Base-by-base conservation (phyloP, 2,329 filamentous ascomycete genomes). In the Cercospora sp. region DNA sequence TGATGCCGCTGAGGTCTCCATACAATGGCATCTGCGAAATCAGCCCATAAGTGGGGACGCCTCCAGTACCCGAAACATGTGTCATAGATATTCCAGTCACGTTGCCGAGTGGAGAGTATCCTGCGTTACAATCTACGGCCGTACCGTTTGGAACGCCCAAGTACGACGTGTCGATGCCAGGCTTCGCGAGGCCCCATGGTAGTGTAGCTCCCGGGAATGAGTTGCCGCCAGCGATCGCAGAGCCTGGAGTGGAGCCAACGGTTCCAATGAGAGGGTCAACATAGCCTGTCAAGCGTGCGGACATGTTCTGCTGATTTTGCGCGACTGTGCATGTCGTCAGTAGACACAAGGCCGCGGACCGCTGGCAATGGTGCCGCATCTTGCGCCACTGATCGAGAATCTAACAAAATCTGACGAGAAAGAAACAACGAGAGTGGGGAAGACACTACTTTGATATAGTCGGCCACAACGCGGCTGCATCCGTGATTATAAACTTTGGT, bases 251-350 rank as follows among this genome's bases (percentile, higher is more conserved):
- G 0, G 80, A 80, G 7, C 82, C 82, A 70, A 83, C 82, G 0
- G 81, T 81, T 6, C 82, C 83, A 20, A 84, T 83, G 55, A 84
- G 80, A 1, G 80, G 77, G 66, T 84, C 83, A 8, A 84, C 83
- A 75, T 79, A 80, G 23, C 55, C 45, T n/a, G 68, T 55, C 10
- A 65, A 57, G 26, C 64, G 55, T 20, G 60, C 39, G 8, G 33
- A 39, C 20, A 36, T 8, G 28, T n/a, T 51, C 26, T 28, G 23
- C 45, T 63, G 60, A 53, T 20, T 26, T 18, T 51, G 60, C 45
- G 42, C 60, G n/a, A 18, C 16, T 26, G 60, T 5, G 26, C 26
- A 12, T 30, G 53, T 58, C 26, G 30, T 16, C 23, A 58, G 30
- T n/a, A 58, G 28, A 20, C 16, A n/a, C 26, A 33, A n/a, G 16